These are phyloP conservation scores for Diaporthe longicolla DNA, from an alignment of 2,329 filamentous ascomycete species.

Conservation along the genomic window DNA sequence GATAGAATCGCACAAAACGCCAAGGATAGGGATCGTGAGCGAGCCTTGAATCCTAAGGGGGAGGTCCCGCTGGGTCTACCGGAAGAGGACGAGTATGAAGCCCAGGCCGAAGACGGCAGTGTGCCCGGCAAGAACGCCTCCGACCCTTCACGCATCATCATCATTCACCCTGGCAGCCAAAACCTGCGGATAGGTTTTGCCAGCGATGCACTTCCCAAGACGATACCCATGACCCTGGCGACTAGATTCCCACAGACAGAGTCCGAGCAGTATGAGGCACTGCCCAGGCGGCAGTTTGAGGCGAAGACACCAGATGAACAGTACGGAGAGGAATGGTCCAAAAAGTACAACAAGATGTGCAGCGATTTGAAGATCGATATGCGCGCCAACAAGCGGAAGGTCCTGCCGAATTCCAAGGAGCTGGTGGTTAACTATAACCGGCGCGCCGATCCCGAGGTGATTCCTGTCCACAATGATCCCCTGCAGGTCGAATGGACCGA, in stretches of 20 bases:
- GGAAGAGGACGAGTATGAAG: slow-evolving; percentile 69
- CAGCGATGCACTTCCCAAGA: slow-evolving; percentile 95
- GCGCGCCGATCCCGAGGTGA: slow-evolving; percentile 84
- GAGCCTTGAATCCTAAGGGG: slow-evolving; percentile 82
- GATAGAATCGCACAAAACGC: slow-evolving; percentile 88
- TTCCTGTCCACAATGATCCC: slow-evolving; percentile 94
- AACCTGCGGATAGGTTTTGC: slow-evolving; percentile 94
- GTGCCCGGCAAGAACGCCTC: slow-evolving; percentile 71
- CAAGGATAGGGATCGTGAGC: slow-evolving; percentile 80
- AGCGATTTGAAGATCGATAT: slow-evolving; percentile 91
- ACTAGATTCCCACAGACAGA: slow-evolving; percentile 84
- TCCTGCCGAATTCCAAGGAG: slow-evolving; percentile 97
- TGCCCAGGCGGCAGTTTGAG: slow-evolving; percentile 79
- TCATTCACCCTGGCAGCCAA: slow-evolving; percentile 95
- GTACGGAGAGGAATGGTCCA: slow-evolving; percentile 86
- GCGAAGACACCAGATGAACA: slow-evolving; percentile 78
- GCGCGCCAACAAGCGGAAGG: slow-evolving; percentile 93
- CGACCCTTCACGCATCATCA: slow-evolving; percentile 90
- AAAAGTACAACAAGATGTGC: slow-evolving; percentile 85
- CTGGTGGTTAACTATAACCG: slow-evolving; percentile 95
- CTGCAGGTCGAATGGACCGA: slow-evolving; percentile 97
- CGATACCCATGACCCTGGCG: slow-evolving; percentile 92
- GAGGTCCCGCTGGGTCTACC: slow-evolving; percentile 74
- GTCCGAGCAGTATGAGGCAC: slow-evolving; percentile 83
- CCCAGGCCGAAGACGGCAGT: slow-evolving; percentile 51